Evolutionary conservation across 345 rosid genomes (phyloP).

Genomic region (Eucalyptus fibrosa): DNA sequence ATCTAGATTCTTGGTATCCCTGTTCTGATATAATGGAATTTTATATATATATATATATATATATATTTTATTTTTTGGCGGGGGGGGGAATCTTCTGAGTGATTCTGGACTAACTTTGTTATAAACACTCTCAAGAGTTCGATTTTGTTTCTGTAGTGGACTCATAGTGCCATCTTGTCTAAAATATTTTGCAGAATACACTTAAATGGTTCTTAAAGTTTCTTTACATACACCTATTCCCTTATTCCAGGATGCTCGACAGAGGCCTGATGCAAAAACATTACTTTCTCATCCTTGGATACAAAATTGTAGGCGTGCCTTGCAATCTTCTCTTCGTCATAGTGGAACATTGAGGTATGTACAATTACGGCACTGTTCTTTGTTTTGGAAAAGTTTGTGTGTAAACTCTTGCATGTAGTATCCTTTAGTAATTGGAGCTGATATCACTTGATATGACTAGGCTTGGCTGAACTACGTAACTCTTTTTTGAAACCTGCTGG

Average conservation of each 20-base stretch:
- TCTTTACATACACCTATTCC: not conserved
- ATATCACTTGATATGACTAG: not conserved
- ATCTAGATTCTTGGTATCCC: not conserved
- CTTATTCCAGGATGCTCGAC: conserved; percentile 78
- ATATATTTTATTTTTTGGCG: too few relatives aligned
- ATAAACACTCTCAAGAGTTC: not conserved
- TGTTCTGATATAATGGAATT: not conserved
- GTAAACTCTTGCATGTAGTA: not conserved
- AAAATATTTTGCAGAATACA: not conserved
- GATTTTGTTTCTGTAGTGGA: not conserved
- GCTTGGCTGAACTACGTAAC: not conserved
- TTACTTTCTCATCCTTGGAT: conserved; percentile 99
- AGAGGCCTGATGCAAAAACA: conserved; percentile 99
- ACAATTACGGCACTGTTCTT: not conserved
- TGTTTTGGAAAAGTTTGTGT: not conserved
- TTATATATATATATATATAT: too few relatives aligned
- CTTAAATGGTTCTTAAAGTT: not conserved
- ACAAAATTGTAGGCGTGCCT: conserved; percentile 69
- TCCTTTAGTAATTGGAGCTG: not conserved
- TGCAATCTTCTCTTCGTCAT: conserved; percentile 84
- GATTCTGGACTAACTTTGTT: not conserved
- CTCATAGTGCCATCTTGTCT: not conserved
- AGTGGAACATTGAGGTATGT: conserved; percentile 67
- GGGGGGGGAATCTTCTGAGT: not conserved
- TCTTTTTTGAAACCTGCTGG: not conserved